These are phyloP conservation scores for Nephelium lappaceum DNA, from an alignment of 345 rosid genomes.

Conservation along the genomic window DNA sequence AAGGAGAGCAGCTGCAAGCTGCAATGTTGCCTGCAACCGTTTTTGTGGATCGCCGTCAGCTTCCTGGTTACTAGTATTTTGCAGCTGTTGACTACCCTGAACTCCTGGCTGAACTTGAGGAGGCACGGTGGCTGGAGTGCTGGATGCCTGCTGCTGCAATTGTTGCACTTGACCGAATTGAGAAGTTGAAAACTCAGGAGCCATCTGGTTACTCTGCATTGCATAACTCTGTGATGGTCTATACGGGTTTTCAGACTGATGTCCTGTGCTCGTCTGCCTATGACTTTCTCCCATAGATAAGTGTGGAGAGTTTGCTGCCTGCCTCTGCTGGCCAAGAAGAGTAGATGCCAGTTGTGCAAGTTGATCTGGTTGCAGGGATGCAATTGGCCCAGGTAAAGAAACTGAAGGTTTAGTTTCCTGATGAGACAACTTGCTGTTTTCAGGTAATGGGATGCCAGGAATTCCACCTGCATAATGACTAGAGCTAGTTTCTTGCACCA, in stretches of 20 bases:
- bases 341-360: constrained; percentile 74
- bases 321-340: constrained; percentile 65
- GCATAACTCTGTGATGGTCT: constrained; percentile 45
- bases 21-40: constrained; percentile 88
- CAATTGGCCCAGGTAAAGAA: constrained; percentile 33
- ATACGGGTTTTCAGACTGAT: constrained; percentile 35
- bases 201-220: constrained; percentile 38
- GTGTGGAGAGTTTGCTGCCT: constrained; percentile 39
- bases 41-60: constrained; percentile 81
- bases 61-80: constrained; percentile 42
- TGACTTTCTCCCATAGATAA: constrained; percentile 32
- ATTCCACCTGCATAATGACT: constrained; percentile 28
- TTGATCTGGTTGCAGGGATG: constrained; percentile 65
- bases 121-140: constrained; percentile 22
- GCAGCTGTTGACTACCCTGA: constrained; percentile 41
- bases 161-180: constrained; percentile 53
- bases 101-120: constrained; percentile 35
- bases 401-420: constrained; percentile 48
- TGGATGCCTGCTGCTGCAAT: constrained; percentile 36
- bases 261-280: constrained; percentile 32
- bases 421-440: constrained; percentile 25
- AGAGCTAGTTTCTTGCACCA: constrained; percentile 36
- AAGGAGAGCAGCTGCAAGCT: constrained; percentile 94
- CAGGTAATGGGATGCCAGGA: constrained; percentile 38
- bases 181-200: constrained; percentile 44